A percentile compares a stretch with the other conserved stretches of the same genome.
phyloP scores from a whole-genome alignment of 768 basidiomycete species.

The Hypholoma fasciculare region DNA sequence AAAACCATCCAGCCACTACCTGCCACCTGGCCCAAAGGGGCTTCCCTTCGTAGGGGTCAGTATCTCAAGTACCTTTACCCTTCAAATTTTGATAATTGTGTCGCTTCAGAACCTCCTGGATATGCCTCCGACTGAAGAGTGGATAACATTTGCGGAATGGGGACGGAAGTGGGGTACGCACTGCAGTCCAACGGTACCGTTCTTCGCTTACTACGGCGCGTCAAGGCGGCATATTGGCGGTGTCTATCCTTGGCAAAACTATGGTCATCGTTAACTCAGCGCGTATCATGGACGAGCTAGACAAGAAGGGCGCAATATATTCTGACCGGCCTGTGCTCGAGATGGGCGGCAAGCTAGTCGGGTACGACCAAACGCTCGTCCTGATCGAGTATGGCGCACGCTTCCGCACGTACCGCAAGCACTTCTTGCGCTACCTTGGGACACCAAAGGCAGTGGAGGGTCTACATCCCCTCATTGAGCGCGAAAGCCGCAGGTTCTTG shows the following conservation, averaged over 20 bases:
- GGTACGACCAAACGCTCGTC: slow-evolving; percentile 48
- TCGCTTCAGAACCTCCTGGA: slow-evolving; percentile 43
- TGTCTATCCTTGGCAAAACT: slow-evolving; percentile 42
- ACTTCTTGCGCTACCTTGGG: slow-evolving; percentile 43
- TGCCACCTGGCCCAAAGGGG: slow-evolving; percentile 43
- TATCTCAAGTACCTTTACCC: neutral
- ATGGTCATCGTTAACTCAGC: slow-evolving; percentile 51
- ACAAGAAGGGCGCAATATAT: slow-evolving; percentile 46
- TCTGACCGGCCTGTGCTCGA: slow-evolving; percentile 48
- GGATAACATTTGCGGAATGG: slow-evolving; percentile 52
- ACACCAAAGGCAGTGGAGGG: slow-evolving; percentile 26
- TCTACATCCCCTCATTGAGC: slow-evolving; percentile 32
- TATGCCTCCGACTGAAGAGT: slow-evolving; percentile 43
- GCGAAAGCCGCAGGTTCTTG: slow-evolving; percentile 36
- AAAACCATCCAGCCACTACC: slow-evolving; percentile 21
- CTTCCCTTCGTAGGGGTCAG: slow-evolving; percentile 42
- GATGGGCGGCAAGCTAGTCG: slow-evolving; percentile 53
- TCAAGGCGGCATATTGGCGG: slow-evolving; percentile 37
- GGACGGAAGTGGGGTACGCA: slow-evolving; percentile 49
- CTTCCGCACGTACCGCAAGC: slow-evolving; percentile 43
- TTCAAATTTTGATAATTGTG: neutral
- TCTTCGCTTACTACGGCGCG: neutral
- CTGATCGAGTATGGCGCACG: slow-evolving; percentile 42
- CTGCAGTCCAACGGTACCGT: neutral
- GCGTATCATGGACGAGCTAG: slow-evolving; percentile 43